phyloP scores from a whole-genome alignment of 805 yeast genomes.

The Metschnikowia matae region DNA sequence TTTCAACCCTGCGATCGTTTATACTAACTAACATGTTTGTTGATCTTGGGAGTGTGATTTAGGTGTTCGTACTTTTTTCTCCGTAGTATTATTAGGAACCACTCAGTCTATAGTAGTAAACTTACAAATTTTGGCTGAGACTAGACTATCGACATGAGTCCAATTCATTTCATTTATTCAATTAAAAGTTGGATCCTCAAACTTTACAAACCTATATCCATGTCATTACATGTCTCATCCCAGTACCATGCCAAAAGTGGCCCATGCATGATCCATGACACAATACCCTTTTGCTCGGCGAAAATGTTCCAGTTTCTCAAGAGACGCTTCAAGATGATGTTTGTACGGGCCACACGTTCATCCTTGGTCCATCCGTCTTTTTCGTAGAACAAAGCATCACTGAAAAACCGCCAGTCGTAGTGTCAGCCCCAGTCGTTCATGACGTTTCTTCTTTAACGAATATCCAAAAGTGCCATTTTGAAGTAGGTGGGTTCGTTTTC shows the following conservation, averaged over 20 bases:
- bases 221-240: too few species aligned
- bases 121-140: too few species aligned
- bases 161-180: too few species aligned
- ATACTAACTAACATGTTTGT: too few species aligned
- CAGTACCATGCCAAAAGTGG: constrained; percentile 18
- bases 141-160: too few species aligned
- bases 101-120: too few species aligned
- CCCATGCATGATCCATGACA: constrained; percentile 18
- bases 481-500: constrained; percentile 35
- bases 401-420: constrained; percentile 59
- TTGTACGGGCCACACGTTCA: constrained; percentile 19
- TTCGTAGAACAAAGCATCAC: constrained; percentile 48
- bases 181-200: too few species aligned
- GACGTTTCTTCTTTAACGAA: constrained; percentile 23
- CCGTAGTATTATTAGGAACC: too few species aligned
- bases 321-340: constrained; percentile 17
- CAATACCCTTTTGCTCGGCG: constrained; percentile 15
- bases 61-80: too few species aligned
- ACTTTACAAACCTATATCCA: too few species aligned
- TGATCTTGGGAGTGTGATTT: too few species aligned
- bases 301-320: constrained; percentile 16
- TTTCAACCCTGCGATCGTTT: too few species aligned
- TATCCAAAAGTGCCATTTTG: constrained; percentile 27
- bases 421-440: constrained; percentile 48
- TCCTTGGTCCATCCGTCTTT: constrained; percentile 27